Evolutionary conservation across 768 basidiomycete species (phyloP), one percentile per base, ranked within the genome.

Genomic region (Flagelloscypha sp.): DNA sequence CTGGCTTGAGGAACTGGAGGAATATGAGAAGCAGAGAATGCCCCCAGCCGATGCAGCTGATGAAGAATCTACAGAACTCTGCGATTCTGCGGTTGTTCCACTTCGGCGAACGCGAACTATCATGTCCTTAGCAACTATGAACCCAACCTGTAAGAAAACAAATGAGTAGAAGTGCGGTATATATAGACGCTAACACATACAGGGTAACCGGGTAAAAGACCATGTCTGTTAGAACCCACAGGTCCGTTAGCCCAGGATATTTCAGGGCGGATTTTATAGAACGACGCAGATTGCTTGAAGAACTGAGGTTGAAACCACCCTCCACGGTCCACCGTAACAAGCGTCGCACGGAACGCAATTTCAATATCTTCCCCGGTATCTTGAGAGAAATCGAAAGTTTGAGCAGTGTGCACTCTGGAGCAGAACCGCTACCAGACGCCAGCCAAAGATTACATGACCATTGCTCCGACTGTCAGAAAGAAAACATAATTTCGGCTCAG

Each of bases 281-380:
- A 48, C 24, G 33, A 39, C 13, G 41, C 29, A 6, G 48, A 50
- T 24, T 48, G 33, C 7, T 32, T 30, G 39, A 50, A 50, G 33
- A 50, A 46, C 21, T 48, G 47, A 1, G 48, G 48, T 29, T 45
- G 48, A 44, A 50, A 50, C 48, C 48, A 50, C 2, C 48, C 47
- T 2, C 37, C 38, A 5, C 47, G 47, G 24, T 50, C 48, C 9
- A 48, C 44, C 5, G 48, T 48, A 6, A 47, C 48, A 1, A 49
- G 41, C 1, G 48, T 47, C 2, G 41, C 46, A 4, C 46, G 46
- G 23, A 49, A 38, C 1, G 42, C 46, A 12, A 49, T 22, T 28
- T 38, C n/a, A n/a, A n/a, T n/a, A n/a, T n/a, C n/a, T n/a, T n/a
- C n/a, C n/a, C n/a, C n/a, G n/a, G n/a, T n/a, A n/a, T n/a, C n/a